Evolutionary conservation across 352 stramenopile species (phyloP), one percentile per base, ranked within the genome.

Genomic region (Discostella stelligera): DNA sequence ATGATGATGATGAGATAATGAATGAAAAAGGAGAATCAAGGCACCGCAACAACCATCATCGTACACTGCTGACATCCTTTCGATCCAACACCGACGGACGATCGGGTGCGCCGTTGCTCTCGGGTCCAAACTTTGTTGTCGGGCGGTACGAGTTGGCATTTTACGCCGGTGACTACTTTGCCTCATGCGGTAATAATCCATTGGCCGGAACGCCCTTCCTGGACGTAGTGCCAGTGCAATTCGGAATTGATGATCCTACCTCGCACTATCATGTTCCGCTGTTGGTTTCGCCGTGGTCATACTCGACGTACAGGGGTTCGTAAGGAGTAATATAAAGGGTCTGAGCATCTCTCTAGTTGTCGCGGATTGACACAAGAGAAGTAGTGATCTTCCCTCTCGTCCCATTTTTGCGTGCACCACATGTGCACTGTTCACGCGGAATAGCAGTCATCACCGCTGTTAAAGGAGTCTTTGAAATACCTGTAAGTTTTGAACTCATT

Each of bases 251-350:
- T 79, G 89, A 94, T 86, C 88, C 89, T 2, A 89, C 90, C 18
- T 86, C 91, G 64, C 89, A 94, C 72, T 94, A 94, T 79, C 89
- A 94, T 79, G 89, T 94, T 11, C 89, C 89, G 7, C 70, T 94
- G 37, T 67, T 94, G 50, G 87, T 89, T 21, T 92, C 83, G 76
- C 89, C 89, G 53, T 94, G 88, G 86, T 83, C 75, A 25, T 94
- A 89, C 79, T 92, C 84, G 2, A 94, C 89, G 14, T 94, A 94
- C 71, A 82, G 89, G 44, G 89, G 89, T 50, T 79, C 69, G 50
- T 80, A 74, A 41, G 3, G 30, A 52, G 27, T n/a, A n/a, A n/a
- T n/a, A n/a, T n/a, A n/a, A n/a, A n/a, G n/a, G n/a, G n/a, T n/a
- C n/a, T n/a, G n/a, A n/a, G n/a, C n/a, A n/a, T n/a, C n/a, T n/a